Evolutionary conservation across 441 rosid species (phyloP).

Genomic region (Erodium texanum): DNA sequence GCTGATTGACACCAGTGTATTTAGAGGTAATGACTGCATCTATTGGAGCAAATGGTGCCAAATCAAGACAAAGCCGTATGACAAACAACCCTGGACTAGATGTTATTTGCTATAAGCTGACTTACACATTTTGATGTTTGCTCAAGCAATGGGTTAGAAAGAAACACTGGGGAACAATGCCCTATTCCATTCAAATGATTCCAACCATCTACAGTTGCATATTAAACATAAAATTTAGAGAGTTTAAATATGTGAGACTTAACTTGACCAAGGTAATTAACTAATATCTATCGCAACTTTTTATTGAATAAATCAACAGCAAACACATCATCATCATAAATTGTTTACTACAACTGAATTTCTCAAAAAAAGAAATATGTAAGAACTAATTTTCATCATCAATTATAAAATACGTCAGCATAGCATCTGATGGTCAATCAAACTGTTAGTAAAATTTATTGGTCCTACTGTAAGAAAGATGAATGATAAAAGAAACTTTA

Average conservation of each 20-base stretch:
- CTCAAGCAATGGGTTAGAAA: neutral
- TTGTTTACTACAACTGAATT: neutral
- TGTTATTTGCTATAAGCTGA: neutral
- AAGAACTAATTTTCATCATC: neutral
- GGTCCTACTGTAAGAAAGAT: neutral
- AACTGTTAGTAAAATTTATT: neutral
- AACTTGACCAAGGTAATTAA: neutral
- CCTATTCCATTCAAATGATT: neutral
- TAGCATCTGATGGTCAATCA: neutral
- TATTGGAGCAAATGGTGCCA: neutral
- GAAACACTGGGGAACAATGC: neutral
- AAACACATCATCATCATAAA: neutral
- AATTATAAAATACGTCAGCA: neutral
- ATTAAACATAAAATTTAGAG: neutral
- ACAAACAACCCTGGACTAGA: neutral
- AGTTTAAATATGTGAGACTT: neutral
- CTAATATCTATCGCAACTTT: neutral
- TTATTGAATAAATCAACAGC: neutral
- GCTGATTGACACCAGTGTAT: neutral
- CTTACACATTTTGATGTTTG: constrained; percentile 1
- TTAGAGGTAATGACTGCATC: neutral
- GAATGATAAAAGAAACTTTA: neutral
- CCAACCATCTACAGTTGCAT: neutral
- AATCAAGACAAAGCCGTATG: neutral
- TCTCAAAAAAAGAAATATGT: neutral